Base-by-base conservation (phyloP, 73 alveolate genomes). In the Stentor roeselii region DNA sequence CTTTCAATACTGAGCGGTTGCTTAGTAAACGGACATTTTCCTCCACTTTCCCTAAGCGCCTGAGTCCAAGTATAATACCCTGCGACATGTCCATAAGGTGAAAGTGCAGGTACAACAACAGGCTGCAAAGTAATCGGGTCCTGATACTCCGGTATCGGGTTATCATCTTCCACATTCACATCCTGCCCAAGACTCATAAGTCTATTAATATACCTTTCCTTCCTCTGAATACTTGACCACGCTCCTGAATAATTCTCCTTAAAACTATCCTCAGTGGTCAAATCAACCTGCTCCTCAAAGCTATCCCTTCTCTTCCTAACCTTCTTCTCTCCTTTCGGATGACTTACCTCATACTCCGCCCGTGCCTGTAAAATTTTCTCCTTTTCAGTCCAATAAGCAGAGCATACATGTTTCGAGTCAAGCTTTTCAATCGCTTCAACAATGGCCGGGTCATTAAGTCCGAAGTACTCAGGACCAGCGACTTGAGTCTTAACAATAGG, bases 51-150 rank as follows among this genome's bases (percentile, higher is more conserved):
- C 27, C 27, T 58, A n/a, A 58, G 27, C 0, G 74, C 74, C 74
- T 58, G 74, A 21, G 74, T 58, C 74, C 74, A 58, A 1, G 74
- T 21, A 58, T 58, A 58, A 58, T 58, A 58, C 2, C 74, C 74
- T 21, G 74, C 74, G 35, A 58, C 74, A 58, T 58, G 74, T 31
- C 74, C 74, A 58, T 58, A 58, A 21, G 74, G 74, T 58, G 74
- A 58, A n/a, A 58, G 74, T 31, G 74, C 74, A 58, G 74, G 74
- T 31, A 31, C 74, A 21, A 58, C 27, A 21, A 58, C 74, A 0
- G 74, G 74, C 74, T 58, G 74, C 2, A 58, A 58, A 58, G 74
- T 58, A 58, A 58, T 58, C 15, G 74, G 74, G 27, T 58, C 74
- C 27, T 58, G 74, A 58, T 58, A 58, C 74, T 58, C 74, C 0